Conservation (phyloP, 805 yeast species). For the Sugiyamaella valdiviana region DNA sequence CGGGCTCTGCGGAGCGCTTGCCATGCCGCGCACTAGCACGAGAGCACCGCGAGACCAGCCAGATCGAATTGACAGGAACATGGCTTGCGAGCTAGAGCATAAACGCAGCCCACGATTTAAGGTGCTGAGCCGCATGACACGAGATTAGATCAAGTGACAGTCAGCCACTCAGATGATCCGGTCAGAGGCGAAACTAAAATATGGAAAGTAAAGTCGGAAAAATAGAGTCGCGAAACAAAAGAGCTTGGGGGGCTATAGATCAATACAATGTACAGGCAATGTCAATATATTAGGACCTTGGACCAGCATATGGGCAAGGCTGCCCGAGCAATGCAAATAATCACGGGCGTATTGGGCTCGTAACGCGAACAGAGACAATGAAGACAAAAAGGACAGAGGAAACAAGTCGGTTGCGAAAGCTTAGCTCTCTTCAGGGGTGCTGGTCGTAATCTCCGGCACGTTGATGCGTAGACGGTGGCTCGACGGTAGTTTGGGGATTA, state of each 20-base stretch:
- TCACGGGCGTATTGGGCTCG: neutral
- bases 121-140: no score
- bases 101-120: no score
- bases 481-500: slow-evolving; percentile 80
- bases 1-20: neutral
- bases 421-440: slow-evolving; percentile 1
- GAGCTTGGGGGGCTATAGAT: no score
- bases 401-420: neutral
- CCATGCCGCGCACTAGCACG: neutral
- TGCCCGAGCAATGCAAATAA: neutral
- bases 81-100: no score
- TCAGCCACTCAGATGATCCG: no score
- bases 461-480: slow-evolving; percentile 33
- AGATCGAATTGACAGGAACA: neutral
- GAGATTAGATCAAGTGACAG: no score
- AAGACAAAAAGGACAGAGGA: neutral
- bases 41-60: neutral
- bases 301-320: no score
- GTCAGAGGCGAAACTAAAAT: no score
- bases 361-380: neutral
- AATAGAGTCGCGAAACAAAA: no score
- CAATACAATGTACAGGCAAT: neutral
- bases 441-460: slow-evolving; percentile 20
- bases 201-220: no score
- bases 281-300: neutral